These are phyloP conservation scores for Galerina marginata DNA, from an alignment of 768 basidiomycete genomes.

Conservation along the genomic window DNA sequence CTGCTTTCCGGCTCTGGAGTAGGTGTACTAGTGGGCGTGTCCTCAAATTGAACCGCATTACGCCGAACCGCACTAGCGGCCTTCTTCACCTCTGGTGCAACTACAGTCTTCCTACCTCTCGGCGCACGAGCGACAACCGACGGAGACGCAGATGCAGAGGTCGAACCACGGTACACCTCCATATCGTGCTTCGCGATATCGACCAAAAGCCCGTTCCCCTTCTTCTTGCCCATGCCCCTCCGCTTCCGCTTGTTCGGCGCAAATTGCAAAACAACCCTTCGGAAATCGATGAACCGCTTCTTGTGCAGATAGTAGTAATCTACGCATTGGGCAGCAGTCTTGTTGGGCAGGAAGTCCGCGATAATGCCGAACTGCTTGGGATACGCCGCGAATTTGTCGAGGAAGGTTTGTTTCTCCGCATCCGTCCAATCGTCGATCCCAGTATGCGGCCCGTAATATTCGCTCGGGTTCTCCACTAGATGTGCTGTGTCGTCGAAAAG, in stretches of 20 bases:
- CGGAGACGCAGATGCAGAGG: conserved; percentile 30
- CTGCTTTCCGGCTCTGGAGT: conserved; percentile 70
- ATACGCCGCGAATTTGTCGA: conserved; percentile 79
- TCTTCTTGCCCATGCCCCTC: conserved; percentile 70
- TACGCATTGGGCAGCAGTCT: conserved; percentile 88
- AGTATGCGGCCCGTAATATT: conserved; percentile 75
- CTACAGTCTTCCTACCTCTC: conserved; percentile 46
- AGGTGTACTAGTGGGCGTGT: conserved; percentile 60
- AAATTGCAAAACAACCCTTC: conserved; percentile 70
- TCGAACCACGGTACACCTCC: conserved; percentile 43
- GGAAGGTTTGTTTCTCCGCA: conserved; percentile 78
- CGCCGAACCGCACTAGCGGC: conserved; percentile 38
- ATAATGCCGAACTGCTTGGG: conserved; percentile 98
- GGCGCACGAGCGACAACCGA: conserved; percentile 41
- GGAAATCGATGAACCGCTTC: conserved; percentile 85
- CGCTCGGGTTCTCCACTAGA: conserved; percentile 72
- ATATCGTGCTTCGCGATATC: conserved; percentile 84
- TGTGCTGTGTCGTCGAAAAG: conserved; percentile 88
- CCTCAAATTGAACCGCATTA: conserved; percentile 49
- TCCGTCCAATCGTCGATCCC: conserved; percentile 89
- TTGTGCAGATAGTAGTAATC: conserved; percentile 96
- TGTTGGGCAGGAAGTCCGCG: conserved; percentile 78
- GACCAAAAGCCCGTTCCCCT: conserved; percentile 79
- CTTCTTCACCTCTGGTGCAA: conserved; percentile 38
- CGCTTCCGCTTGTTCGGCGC: conserved; percentile 71